Evolutionary conservation across 306 rosid species (phyloP).

Genomic region (Cicer yamashitae): DNA sequence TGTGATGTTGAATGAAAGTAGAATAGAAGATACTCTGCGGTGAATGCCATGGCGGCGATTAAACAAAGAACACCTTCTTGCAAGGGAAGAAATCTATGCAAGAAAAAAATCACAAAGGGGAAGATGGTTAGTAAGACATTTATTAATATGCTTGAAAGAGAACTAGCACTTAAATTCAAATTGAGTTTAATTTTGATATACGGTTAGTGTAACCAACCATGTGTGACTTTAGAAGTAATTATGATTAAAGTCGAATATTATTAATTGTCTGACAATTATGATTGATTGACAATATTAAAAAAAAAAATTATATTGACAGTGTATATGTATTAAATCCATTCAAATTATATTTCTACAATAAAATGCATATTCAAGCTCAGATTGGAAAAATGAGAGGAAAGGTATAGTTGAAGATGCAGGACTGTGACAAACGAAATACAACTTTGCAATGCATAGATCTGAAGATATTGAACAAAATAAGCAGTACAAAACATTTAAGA

Average conservation of each 20-base stretch:
- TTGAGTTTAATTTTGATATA: background rate
- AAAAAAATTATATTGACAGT: too few species aligned
- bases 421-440: constrained; percentile 9
- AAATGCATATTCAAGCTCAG: background rate
- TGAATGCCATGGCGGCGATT: constrained; percentile 80
- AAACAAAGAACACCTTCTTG: constrained; percentile 85
- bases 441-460: constrained; percentile 3
- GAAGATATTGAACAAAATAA: background rate
- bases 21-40: constrained; percentile 86
- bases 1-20: constrained; percentile 94
- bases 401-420: background rate
- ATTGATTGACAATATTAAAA: too few species aligned
- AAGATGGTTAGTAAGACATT: constrained; percentile 35
- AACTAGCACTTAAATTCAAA: constrained; percentile 4
- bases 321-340: too few species aligned
- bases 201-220: too few species aligned
- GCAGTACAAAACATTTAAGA: background rate
- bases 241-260: too few species aligned
- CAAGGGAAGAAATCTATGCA: constrained; percentile 67
- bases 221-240: too few species aligned
- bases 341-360: background rate
- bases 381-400: constrained; percentile 4
- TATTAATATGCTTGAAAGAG: constrained; percentile 9
- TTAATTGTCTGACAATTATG: too few species aligned
- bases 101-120: constrained; percentile 13